Evolutionary conservation across 352 stramenopile genomes (phyloP).

Genomic region (Pythium myriotylum): DNA sequence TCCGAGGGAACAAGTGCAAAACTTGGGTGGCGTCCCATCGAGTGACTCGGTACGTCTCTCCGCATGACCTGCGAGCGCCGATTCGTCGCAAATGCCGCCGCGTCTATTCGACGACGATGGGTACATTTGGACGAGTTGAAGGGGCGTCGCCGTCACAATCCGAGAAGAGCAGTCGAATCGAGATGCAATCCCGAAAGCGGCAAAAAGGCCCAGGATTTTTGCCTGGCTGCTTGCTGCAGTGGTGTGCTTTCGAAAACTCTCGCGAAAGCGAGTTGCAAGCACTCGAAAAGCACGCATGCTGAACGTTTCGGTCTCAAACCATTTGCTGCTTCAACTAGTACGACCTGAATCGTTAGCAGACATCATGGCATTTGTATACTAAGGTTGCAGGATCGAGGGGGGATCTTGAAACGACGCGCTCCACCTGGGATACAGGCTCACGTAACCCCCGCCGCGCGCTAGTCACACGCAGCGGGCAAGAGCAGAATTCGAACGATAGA

Average conservation of each 20-base stretch:
- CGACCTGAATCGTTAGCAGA: no score
- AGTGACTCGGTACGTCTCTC: constrained; percentile 11
- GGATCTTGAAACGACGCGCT: constrained; percentile 29
- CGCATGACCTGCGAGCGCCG: constrained; percentile 8
- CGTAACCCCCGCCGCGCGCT: neutral
- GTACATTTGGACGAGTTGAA: constrained; percentile 9
- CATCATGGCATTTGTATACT: neutral
- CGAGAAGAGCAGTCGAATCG: neutral
- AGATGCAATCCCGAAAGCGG: neutral
- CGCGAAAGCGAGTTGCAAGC: no score
- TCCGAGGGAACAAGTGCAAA: neutral
- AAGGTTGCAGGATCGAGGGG: neutral
- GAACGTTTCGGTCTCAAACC: no score
- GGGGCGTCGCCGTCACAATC: neutral
- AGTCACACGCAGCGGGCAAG: constrained; percentile 4
- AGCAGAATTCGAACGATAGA: constrained; percentile 1
- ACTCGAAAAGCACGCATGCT: no score
- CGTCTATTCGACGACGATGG: constrained; percentile 11
- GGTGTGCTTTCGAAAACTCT: no score
- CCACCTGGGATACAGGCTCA: neutral
- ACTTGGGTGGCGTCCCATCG: neutral
- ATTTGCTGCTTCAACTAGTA: no score
- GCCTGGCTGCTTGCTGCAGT: neutral
- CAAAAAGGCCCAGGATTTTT: neutral
- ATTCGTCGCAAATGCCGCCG: constrained; percentile 2